These are phyloP conservation scores for Plantago ovata DNA, from an alignment of 257 asterid genomes.

Conservation along the genomic window DNA sequence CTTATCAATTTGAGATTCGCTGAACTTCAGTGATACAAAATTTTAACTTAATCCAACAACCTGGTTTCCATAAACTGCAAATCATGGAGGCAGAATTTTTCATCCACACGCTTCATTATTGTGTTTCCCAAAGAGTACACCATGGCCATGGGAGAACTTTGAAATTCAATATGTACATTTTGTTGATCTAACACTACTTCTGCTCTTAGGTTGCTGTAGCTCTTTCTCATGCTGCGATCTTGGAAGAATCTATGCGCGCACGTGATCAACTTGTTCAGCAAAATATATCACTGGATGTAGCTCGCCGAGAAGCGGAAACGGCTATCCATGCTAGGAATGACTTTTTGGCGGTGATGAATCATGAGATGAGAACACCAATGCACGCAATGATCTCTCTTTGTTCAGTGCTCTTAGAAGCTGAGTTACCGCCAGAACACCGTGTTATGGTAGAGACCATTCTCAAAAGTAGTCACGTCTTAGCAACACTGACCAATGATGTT, in stretches of 20 bases:
- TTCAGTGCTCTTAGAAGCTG: slow-evolving; percentile 68
- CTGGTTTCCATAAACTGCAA: too few species aligned
- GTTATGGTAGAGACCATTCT: slow-evolving; percentile 66
- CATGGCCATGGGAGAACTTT: too few species aligned
- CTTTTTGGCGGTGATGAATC: slow-evolving; percentile 73
- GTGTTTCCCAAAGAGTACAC: too few species aligned
- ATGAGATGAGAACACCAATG: slow-evolving; percentile 80
- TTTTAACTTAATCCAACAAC: too few species aligned
- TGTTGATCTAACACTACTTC: not conserved
- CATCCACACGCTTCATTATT: too few species aligned
- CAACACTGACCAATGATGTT: slow-evolving; percentile 64
- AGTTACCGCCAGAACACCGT: slow-evolving; percentile 62
- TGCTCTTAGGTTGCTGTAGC: slow-evolving; percentile 71
- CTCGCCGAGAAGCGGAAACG: slow-evolving; percentile 58
- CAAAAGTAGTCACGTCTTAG: slow-evolving; percentile 65
- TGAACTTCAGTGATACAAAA: too few species aligned
- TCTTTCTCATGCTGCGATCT: slow-evolving; percentile 78
- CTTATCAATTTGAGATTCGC: not conserved
- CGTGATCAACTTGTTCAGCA: slow-evolving; percentile 70
- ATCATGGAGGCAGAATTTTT: too few species aligned
- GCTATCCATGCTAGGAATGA: slow-evolving; percentile 64
- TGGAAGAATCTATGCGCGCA: slow-evolving; percentile 68
- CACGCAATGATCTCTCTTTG: slow-evolving; percentile 62
- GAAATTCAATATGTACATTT: not conserved
- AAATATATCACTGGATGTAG: slow-evolving; percentile 55